phyloP scores from a whole-genome alignment of 805 yeast genomes.

The Kurtzmaniella fragi region DNA sequence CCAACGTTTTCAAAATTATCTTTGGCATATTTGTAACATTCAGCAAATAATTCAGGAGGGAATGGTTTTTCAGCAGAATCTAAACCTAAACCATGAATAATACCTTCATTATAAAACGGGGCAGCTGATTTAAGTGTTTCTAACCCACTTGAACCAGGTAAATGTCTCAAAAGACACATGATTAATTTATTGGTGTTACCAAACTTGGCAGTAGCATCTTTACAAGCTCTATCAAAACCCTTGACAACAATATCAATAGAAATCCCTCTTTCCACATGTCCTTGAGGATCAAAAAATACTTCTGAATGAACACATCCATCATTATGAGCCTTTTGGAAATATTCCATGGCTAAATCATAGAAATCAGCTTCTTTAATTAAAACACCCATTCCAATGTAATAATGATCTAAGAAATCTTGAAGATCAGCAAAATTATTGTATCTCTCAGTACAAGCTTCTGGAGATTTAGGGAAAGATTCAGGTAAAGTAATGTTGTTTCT shows the following conservation, averaged over 20 bases:
- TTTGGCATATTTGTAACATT: constrained; percentile 52
- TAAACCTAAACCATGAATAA: constrained; percentile 73
- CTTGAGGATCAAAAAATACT: constrained; percentile 81
- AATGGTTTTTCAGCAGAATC: constrained; percentile 76
- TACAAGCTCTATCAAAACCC: constrained; percentile 67
- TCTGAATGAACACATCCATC: constrained; percentile 71
- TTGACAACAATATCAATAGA: constrained; percentile 52
- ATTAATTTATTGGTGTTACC: constrained; percentile 68
- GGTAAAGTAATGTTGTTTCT: constrained; percentile 63
- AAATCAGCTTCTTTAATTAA: constrained; percentile 66
- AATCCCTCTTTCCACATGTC: constrained; percentile 67
- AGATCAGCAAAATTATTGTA: constrained; percentile 61
- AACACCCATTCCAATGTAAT: constrained; percentile 80
- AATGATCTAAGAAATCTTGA: constrained; percentile 74
- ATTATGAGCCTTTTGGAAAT: constrained; percentile 51
- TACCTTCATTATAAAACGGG: constrained; percentile 49
- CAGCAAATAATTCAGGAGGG: constrained; percentile 66
- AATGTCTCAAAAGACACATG: constrained; percentile 79
- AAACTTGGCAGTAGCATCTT: constrained; percentile 51
- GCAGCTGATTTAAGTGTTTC: constrained; percentile 51
- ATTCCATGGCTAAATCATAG: constrained; percentile 71
- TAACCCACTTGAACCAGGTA: constrained; percentile 56
- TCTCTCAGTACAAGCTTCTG: constrained; percentile 52
- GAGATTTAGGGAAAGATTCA: constrained; percentile 52
- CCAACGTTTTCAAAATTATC: constrained; percentile 48